Evolutionary conservation across 2,329 filamentous ascomycete genomes (phyloP), one percentile per base, ranked within the genome.

Genomic region (Arthrobotrys iridis): DNA sequence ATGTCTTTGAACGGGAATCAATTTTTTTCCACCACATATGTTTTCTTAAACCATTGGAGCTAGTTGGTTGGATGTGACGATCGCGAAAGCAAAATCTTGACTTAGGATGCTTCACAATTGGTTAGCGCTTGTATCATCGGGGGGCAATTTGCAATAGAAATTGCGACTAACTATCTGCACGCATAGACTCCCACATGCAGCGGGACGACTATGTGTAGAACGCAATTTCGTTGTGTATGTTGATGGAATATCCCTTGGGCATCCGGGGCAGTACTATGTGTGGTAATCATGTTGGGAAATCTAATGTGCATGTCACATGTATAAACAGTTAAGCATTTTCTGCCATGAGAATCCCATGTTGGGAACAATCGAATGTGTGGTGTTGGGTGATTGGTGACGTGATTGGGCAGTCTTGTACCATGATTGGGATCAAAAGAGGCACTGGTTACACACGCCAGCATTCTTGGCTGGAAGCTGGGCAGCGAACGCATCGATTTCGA

Each of bases 121-220:
- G 48, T 35, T 52, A 52, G 48, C n/a, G 28, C 26, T 20, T 15
- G 26, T 35, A 26, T 35, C 28, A 35, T 15, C 35, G 33, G 48
- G 48, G 20, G 48, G 48, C 48, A 52, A 52, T 52, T 52, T 22
- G 48, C 26, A 35, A 52, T 52, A 18, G 7, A 52, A 52, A 35
- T 22, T n/a, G n/a, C 28, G 20, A 15, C 6, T 33, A 3, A 15
- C 24, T 26, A 11, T 4, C 28, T 33, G 10, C n/a, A 33, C 10
- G 28, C 28, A 50, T 30, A 8, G 45, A 26, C 13, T 13, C 45
- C 45, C 24, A 50, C n/a, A 11, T n/a, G 10, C 45, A 50, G 45
- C 13, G 35, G 11, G 35, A 40, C 11, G n/a, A 10, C 35, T 15
- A 40, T 40, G n/a, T n/a, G n/a, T n/a, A n/a, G n/a, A n/a, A n/a